These are phyloP conservation scores for Oxytropis ochrocephala DNA, from an alignment of 306 rosid species.

Conservation along the genomic window DNA sequence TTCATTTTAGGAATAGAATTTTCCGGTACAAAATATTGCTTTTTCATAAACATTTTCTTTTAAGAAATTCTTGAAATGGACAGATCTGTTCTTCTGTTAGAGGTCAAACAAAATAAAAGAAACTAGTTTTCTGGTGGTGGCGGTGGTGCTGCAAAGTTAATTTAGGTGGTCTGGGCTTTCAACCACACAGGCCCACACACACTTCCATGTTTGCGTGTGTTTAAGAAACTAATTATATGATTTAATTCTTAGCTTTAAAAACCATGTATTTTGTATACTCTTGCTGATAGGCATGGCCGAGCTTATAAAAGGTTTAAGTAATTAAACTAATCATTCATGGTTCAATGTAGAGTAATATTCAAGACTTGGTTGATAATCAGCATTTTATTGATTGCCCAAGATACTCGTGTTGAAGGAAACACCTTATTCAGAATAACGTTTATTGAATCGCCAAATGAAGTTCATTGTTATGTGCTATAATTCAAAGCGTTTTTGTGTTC, in stretches of 20 bases:
- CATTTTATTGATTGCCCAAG: not conserved
- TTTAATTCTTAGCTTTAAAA: not conserved
- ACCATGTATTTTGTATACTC: not conserved
- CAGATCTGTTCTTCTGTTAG: not conserved
- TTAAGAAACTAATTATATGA: not conserved
- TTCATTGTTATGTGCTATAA: not conserved
- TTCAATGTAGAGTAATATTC: not conserved
- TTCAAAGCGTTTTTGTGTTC: not conserved
- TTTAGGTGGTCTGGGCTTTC: not conserved
- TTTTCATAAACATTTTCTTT: not conserved
- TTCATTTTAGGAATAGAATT: not conserved
- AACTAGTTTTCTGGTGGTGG: not conserved
- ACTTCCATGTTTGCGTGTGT: not conserved
- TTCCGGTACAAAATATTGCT: not conserved
- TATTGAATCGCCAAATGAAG: not conserved
- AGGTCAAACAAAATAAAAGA: not conserved
- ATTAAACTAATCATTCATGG: not conserved
- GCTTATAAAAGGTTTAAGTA: not conserved
- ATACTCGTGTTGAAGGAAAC: not conserved
- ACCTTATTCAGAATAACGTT: not conserved
- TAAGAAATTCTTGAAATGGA: not conserved
- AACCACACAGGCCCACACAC: no score
- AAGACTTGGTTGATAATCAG: not conserved
- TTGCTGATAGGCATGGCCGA: not conserved
- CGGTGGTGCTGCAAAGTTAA: not conserved